Conservation (phyloP, 495 filamentous ascomycete species). For the Neurospora discreta region DNA sequence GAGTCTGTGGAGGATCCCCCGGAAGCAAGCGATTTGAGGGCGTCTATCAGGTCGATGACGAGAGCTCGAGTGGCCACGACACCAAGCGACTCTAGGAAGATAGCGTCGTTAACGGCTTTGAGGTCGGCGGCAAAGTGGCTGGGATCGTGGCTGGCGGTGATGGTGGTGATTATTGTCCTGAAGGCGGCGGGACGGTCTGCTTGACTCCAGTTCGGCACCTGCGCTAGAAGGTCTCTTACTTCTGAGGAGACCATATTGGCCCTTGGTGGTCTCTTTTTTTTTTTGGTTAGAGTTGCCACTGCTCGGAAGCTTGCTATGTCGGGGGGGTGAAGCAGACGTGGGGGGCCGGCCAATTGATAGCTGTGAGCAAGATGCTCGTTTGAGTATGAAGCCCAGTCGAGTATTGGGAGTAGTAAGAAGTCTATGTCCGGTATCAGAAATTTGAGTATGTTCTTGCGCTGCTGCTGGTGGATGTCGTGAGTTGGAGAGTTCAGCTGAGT, state of each 20-base stretch:
- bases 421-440: neutral
- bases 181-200: slow-evolving; percentile 43
- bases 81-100: slow-evolving; percentile 58
- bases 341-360: neutral
- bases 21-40: slow-evolving; percentile 39
- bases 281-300: neutral
- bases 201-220: slow-evolving; percentile 41
- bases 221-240: slow-evolving; percentile 40
- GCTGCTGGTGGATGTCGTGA: neutral
- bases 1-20: neutral
- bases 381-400: neutral
- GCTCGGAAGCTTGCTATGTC: neutral
- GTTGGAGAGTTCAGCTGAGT: neutral
- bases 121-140: slow-evolving; percentile 52
- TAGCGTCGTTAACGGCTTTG: slow-evolving; percentile 53
- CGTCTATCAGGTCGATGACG: slow-evolving; percentile 52
- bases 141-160: slow-evolving; percentile 45
- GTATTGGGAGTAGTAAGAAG: neutral
- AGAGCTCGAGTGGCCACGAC: slow-evolving; percentile 66
- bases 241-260: slow-evolving; percentile 16
- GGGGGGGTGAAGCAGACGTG: neutral
- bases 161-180: slow-evolving; percentile 52
- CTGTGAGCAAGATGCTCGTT: neutral
- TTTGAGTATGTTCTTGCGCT: neutral
- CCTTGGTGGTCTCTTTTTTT: neutral